Percentiles rank a stretch among this genome's conserved stretches.
phyloP scores from a whole-genome alignment of 139 green algal species.

The Coccomyxa sp. region DNA sequence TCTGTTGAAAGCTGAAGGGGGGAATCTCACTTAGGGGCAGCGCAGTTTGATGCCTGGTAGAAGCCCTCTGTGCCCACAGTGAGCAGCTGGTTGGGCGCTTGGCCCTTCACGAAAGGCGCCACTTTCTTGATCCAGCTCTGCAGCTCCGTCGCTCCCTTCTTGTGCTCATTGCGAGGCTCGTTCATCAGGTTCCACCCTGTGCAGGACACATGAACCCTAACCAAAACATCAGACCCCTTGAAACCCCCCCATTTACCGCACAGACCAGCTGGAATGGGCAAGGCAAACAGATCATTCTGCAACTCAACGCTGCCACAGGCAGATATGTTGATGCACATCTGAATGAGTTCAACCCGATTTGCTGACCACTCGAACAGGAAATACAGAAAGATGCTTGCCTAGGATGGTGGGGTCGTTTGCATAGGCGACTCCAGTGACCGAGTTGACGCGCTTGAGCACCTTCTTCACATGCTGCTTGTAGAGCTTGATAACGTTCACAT shows the following conservation, averaged over 20 bases:
- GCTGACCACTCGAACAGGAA: no score
- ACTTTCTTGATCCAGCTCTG: conserved; percentile 2
- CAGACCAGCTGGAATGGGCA: not conserved
- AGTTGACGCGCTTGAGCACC: conserved; percentile 31
- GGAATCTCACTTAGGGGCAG: no score
- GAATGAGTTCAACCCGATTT: no score
- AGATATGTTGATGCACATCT: not conserved
- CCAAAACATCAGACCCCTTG: not conserved
- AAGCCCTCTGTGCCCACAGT: conserved; percentile 39
- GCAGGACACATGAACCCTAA: not conserved
- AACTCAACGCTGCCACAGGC: not conserved
- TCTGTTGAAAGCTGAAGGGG: no score
- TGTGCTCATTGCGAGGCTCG: not conserved
- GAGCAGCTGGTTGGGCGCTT: conserved; percentile 17
- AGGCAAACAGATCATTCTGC: not conserved
- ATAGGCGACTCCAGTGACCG: conserved; percentile 52
- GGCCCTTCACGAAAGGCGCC: conserved; percentile 1
- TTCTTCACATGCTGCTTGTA: conserved; percentile 26
- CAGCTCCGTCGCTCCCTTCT: not conserved
- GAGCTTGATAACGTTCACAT: conserved; percentile 8
- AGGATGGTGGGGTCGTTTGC: conserved; percentile 67
- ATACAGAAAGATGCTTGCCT: conserved; percentile 50
- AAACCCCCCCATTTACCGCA: not conserved
- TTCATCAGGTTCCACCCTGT: conserved; percentile 1
- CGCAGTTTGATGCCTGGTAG: conserved; percentile 16